Conservation (phyloP, 306 rosid genomes). For the Hippophae tibetana region DNA sequence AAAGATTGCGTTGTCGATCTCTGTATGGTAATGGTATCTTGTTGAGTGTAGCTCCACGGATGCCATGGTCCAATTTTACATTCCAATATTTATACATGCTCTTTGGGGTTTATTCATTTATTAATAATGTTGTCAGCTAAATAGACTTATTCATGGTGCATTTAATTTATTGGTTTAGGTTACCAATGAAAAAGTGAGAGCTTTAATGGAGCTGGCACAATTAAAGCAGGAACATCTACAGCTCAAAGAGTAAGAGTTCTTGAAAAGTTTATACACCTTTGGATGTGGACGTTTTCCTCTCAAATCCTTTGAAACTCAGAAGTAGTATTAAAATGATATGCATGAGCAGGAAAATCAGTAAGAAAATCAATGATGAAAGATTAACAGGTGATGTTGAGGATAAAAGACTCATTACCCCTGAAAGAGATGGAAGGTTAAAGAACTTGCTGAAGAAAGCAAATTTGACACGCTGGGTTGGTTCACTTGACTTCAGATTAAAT, state of each 20-base stretch:
- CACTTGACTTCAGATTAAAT: slow-evolving; percentile 35
- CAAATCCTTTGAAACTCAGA: slow-evolving; percentile 8
- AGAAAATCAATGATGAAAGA: slow-evolving; percentile 33
- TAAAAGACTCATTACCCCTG: slow-evolving; percentile 34
- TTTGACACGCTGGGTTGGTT: slow-evolving; percentile 76
- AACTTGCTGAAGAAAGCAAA: slow-evolving; percentile 74
- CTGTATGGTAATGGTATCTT: not conserved
- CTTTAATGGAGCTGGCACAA: slow-evolving; percentile 81
- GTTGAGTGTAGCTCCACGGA: not conserved
- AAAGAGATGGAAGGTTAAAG: slow-evolving; percentile 58
- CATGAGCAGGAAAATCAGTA: slow-evolving; percentile 49
- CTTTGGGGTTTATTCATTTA: not conserved
- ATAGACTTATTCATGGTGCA: slow-evolving; percentile 17
- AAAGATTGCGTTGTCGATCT: not conserved
- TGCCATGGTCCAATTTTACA: not conserved
- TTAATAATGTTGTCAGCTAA: not conserved
- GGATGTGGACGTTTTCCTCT: slow-evolving; percentile 12
- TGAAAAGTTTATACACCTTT: slow-evolving; percentile 14
- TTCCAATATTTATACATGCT: not conserved
- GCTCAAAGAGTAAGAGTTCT: slow-evolving; percentile 59
- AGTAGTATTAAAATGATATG: slow-evolving; percentile 8
- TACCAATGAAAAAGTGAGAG: slow-evolving; percentile 90
- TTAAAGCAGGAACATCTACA: slow-evolving; percentile 68
- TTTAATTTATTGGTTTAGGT: slow-evolving; percentile 46
- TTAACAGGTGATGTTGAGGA: slow-evolving; percentile 28